phyloP scores from a whole-genome alignment of 106 monocot genomes.

The Apostasia shenzhenica region DNA sequence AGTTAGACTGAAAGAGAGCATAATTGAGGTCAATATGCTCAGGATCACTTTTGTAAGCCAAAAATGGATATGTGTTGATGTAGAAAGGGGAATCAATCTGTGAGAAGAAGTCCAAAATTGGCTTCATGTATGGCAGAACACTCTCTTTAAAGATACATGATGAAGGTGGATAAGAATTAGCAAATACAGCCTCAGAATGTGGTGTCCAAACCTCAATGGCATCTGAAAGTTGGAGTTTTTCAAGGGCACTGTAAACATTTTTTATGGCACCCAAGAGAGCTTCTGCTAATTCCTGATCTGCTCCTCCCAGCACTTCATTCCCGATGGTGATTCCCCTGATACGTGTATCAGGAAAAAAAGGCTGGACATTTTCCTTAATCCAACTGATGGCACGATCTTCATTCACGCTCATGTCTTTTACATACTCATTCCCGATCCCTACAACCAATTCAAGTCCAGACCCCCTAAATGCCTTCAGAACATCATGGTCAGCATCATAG shows the following conservation, averaged over 20 bases:
- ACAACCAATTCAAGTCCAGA: conserved; percentile 57
- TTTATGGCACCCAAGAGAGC: conserved; percentile 55
- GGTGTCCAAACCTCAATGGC: conserved; percentile 55
- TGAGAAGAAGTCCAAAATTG: conserved; percentile 61
- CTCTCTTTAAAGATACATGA: conserved; percentile 54
- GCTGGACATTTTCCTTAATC: conserved; percentile 69
- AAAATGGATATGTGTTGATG: conserved; percentile 68
- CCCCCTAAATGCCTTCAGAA: conserved; percentile 62
- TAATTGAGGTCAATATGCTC: conserved; percentile 65
- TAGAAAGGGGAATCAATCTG: conserved; percentile 49
- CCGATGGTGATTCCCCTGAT: conserved; percentile 63
- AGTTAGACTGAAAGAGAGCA: conserved; percentile 61
- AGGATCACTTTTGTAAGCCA: conserved; percentile 63
- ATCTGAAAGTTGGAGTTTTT: conserved; percentile 34
- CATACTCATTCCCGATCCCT: conserved; percentile 35
- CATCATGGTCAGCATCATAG: conserved; percentile 64
- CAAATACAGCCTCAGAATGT: conserved; percentile 75
- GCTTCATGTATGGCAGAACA: conserved; percentile 41
- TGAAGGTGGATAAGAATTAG: conserved; percentile 71
- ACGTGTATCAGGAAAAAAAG: conserved; percentile 51
- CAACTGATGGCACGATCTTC: conserved; percentile 49
- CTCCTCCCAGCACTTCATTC: conserved; percentile 62
- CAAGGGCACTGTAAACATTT: conserved; percentile 42
- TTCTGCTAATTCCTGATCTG: conserved; percentile 40
- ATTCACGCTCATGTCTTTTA: conserved; percentile 51